Base-by-base conservation (phyloP, 768 basidiomycete species). In the Podaxis sp. region DNA sequence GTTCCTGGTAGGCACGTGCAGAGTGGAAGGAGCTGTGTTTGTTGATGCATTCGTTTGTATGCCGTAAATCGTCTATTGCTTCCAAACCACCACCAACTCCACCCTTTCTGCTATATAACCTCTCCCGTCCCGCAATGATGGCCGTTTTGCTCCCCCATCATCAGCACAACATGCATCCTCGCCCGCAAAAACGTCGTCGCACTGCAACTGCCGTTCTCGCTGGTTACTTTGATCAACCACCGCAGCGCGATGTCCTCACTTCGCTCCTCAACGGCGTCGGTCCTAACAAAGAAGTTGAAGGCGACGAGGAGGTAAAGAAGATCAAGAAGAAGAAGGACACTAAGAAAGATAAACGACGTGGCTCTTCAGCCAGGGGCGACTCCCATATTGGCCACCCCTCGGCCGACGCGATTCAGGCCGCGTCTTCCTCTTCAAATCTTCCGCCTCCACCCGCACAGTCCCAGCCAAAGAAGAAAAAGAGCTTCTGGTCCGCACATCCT, bases 141-240 rank as follows among this genome's bases (percentile, higher is more conserved):
- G 39, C 65, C 56, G 80, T 80, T 78, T 69, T 76, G 63, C 66
- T 74, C 60, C 72, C 74, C 59, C 63, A 71, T 54, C 72, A 69
- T 57, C 74, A 66, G 51, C 67, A 70, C 49, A 65, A 74, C 42
- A 73, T 72, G 55, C 62, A 67, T 28, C 68, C 70, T 62, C 72
- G 76, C 59, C 73, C 76, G 4, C 68, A 69, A 57, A 83, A 82
- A 69, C 81, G 74, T 58, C 76, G 83, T 19, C 87, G 92, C 63
- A 87, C 83, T 53, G 92, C 92, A 49, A 93, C 92, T 7, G 72
- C 86, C 8, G 87, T 93, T 46, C 83, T 92, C 75, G 86, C 90
- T 0, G 92, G 92, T 67, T 77, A 80, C 71, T 92, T 90, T 73
- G 92, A 93, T 77, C 72, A 80, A 4, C 81, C 81, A 19, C 86